phyloP scores from a whole-genome alignment of 192 early-diverging fungal genomes.

The Entomortierella beljakovae region DNA sequence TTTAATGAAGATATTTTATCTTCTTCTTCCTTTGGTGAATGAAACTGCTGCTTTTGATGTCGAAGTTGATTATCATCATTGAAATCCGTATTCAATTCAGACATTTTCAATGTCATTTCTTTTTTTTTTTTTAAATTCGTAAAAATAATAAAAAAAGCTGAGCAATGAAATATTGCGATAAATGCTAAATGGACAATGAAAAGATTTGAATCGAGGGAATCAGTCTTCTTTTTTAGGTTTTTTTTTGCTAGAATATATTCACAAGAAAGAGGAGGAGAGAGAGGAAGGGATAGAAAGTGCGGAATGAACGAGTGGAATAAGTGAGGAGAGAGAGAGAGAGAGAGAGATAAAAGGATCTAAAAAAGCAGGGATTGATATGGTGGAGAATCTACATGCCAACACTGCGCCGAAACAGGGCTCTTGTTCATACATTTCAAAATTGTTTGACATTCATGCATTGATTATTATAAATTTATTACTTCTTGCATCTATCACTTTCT shows the following conservation, averaged over 20 bases:
- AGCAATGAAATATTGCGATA: too few relatives aligned
- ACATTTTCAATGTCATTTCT: background rate
- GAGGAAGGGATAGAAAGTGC: background rate
- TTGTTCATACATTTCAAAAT: constrained; percentile 2
- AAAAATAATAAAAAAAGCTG: too few relatives aligned
- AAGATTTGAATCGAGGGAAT: too few relatives aligned
- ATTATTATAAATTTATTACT: background rate
- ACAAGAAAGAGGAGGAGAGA: too few relatives aligned
- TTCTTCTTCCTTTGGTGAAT: background rate
- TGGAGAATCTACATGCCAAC: background rate
- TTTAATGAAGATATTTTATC: background rate
- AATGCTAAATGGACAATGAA: too few relatives aligned
- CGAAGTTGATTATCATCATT: background rate
- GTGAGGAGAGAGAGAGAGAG: background rate
- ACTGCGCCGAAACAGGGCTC: too few relatives aligned
- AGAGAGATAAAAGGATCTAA: background rate
- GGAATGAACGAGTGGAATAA: background rate
- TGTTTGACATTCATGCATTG: background rate
- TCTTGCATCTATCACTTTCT: background rate
- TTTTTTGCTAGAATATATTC: too few relatives aligned
- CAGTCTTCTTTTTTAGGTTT: too few relatives aligned
- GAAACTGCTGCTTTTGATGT: background rate
- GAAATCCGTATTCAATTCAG: background rate
- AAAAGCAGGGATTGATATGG: background rate
- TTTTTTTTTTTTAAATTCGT: too few relatives aligned